phyloP scores from a whole-genome alignment of 2,329 filamentous ascomycete genomes.

The Emmonsiellopsis sp. region DNA sequence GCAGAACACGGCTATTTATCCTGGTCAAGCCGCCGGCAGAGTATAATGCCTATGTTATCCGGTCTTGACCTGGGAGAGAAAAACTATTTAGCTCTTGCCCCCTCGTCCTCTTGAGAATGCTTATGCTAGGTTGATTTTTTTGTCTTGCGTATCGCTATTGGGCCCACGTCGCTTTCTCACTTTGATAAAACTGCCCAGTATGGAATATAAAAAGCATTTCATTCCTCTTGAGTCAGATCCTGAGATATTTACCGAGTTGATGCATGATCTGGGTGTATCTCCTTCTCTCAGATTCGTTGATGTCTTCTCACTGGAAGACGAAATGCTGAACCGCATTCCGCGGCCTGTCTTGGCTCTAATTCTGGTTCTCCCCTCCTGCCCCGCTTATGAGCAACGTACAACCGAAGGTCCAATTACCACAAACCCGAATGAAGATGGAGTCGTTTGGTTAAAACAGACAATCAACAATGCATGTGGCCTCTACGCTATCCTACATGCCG shows the following conservation, averaged over 20 bases:
- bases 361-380: slow-evolving; percentile 9
- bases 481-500: slow-evolving; percentile 12
- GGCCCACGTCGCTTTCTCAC: no score
- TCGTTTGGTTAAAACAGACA: slow-evolving; percentile 9
- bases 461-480: slow-evolving; percentile 14
- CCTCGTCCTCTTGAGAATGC: no score
- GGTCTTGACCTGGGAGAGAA: no score
- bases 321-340: slow-evolving; percentile 3
- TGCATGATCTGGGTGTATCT: slow-evolving; percentile 12
- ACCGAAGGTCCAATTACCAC: background rate
- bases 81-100: no score
- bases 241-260: slow-evolving; percentile 11
- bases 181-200: no score
- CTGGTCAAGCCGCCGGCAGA: no score
- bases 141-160: no score
- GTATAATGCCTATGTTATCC: no score
- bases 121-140: no score
- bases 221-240: slow-evolving; percentile 14
- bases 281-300: slow-evolving; percentile 9
- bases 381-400: slow-evolving; percentile 7
- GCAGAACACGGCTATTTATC: no score
- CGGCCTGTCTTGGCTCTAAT: slow-evolving; percentile 8
- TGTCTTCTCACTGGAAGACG: slow-evolving; percentile 10
- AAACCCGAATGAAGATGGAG: background rate
- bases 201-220: no score